phyloP scores from a whole-genome alignment of 495 filamentous ascomycete genomes.

The Aspergillus cristatus region DNA sequence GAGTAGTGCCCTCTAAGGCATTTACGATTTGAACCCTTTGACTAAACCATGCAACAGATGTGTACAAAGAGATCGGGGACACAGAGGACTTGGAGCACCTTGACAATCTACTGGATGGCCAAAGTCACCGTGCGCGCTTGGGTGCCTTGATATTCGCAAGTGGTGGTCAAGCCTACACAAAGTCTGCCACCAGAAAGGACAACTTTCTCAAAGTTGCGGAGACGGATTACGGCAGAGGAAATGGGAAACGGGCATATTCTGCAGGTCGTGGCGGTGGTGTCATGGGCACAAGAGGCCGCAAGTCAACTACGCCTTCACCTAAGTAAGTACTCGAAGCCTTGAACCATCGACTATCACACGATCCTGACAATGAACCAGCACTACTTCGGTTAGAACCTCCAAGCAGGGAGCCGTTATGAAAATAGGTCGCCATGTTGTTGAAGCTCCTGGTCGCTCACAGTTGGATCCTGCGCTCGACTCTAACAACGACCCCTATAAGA shows the following conservation, averaged over 20 bases:
- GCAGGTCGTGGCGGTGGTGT: slow-evolving; percentile 14
- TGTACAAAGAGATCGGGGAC: slow-evolving; percentile 18
- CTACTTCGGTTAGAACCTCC: not conserved
- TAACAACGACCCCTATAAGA: slow-evolving; percentile 8
- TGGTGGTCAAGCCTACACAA: slow-evolving; percentile 2
- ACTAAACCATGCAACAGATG: slow-evolving; percentile 13
- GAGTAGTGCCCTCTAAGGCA: slow-evolving; percentile 1
- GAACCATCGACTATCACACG: not conserved
- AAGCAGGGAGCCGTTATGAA: slow-evolving; percentile 1
- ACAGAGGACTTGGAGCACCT: slow-evolving; percentile 19
- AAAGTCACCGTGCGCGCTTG: slow-evolving; percentile 25
- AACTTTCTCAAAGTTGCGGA: not conserved
- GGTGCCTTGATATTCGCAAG: slow-evolving; percentile 6
- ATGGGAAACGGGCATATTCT: not conserved
- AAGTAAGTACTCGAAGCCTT: slow-evolving; percentile 1
- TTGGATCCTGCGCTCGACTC: slow-evolving; percentile 17
- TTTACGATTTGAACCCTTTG: not conserved
- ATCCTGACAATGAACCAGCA: not conserved
- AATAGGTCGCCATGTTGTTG: not conserved
- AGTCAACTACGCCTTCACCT: not conserved
- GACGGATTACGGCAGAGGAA: not conserved
- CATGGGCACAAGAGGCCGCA: slow-evolving; percentile 10
- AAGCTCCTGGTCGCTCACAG: not conserved
- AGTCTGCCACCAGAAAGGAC: not conserved
- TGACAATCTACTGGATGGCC: slow-evolving; percentile 23